Evolutionary conservation across 257 asterid genomes (phyloP).

Genomic region (Salvia rosmarinus): DNA sequence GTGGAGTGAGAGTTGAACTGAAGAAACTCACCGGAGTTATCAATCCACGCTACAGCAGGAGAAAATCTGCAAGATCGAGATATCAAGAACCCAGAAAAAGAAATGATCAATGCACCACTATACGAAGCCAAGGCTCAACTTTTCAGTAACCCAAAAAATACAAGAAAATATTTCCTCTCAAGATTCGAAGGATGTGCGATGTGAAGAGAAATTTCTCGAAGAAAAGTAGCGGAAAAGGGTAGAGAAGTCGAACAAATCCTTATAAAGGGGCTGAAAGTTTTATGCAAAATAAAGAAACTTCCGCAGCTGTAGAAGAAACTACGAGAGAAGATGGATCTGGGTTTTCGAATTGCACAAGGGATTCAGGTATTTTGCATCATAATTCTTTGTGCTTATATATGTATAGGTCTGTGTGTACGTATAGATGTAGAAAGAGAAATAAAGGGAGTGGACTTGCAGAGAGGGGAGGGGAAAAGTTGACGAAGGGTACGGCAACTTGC

Average conservation of each 20-base stretch:
- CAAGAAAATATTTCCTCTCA: background rate
- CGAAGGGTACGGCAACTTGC: constrained; percentile 20
- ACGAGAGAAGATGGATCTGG: constrained; percentile 31
- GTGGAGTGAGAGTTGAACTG: background rate
- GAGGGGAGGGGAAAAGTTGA: constrained; percentile 22
- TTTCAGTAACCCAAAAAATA: background rate
- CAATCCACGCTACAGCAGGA: constrained; percentile 15
- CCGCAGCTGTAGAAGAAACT: constrained; percentile 14
- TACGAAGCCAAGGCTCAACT: constrained; percentile 3
- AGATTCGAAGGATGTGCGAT: background rate
- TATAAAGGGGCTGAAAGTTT: constrained; percentile 6
- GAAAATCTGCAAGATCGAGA: constrained; percentile 30
- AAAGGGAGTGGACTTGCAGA: constrained; percentile 34
- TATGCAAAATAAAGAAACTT: constrained; percentile 16
- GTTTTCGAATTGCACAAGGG: constrained; percentile 19
- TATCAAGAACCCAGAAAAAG: constrained; percentile 17
- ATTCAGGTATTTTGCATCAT: constrained; percentile 11
- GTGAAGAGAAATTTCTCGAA: background rate
- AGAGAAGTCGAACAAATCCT: constrained; percentile 13
- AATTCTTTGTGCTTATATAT: background rate
- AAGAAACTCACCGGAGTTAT: constrained; percentile 29
- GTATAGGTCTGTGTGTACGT: constrained; percentile 22
- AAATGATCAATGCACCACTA: constrained; percentile 33
- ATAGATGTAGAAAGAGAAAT: constrained; percentile 34
- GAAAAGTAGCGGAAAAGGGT: constrained; percentile 14